Base-by-base conservation (phyloP, 768 basidiomycete genomes). In the Lactarius pseudohatsudake region DNA sequence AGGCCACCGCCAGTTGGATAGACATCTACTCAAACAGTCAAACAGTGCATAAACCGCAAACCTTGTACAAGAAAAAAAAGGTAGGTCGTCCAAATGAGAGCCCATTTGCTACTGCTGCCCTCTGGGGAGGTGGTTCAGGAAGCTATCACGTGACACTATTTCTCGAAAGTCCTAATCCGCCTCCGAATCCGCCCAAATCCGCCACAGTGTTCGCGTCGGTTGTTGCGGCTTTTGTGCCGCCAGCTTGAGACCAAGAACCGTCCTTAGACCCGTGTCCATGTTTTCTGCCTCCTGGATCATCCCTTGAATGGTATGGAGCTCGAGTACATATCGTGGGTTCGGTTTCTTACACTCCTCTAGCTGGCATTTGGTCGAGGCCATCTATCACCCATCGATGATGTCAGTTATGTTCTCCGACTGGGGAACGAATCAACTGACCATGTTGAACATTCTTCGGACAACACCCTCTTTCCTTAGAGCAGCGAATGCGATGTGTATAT, bases 271-370 rank as follows among this genome's bases (percentile, higher is more conserved):
- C 9, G 61, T 64, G 36, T 68, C 63, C 62, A 68, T 68, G 30
- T 68, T 69, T 30, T 64, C 62, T 18, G 64, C 67, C 47, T 70
- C 67, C 26, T 64, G 67, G 36, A 69, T 64, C 69, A 70, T 70
- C 38, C 59, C 57, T 13, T 64, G 67, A 36, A 70, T 67, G 8
- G 67, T 68, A 54, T n/a, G n/a, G n/a, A n/a, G n/a, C n/a, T n/a
- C n/a, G n/a, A n/a, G n/a, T n/a, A n/a, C n/a, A n/a, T n/a, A 65
- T 53, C 69, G 67, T 3, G 69, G 69, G 18, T 64, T 65, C 1
- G 56, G 45, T 13, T 54, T 68, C 28, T 61, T 50, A 13, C 60
- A n/a, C 38, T 70, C 63, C 8, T 65, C 59, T 20, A 64, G 28
- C 61, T 70, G 69, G 53, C 18, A 28, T 58, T 59, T 69, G 7